Evolutionary conservation across 2,329 filamentous ascomycete genomes (phyloP).

Genomic region (Fusarium transvaalense): DNA sequence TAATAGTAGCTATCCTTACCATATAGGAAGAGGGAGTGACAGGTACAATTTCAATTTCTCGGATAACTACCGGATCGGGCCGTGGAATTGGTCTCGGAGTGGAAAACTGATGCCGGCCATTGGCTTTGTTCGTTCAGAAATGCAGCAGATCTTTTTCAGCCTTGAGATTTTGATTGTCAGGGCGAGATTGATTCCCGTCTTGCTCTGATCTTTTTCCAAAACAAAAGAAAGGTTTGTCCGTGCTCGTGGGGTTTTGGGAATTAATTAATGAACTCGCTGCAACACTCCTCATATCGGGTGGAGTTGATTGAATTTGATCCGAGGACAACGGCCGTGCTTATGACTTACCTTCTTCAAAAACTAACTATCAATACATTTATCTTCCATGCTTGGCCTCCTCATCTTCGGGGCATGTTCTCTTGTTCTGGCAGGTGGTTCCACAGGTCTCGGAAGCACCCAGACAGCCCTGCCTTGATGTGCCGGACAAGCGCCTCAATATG

Average conservation of each 20-base stretch:
- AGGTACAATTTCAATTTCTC: background rate
- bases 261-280: constrained; percentile 4
- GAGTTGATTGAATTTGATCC: constrained; percentile 2
- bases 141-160: background rate
- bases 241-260: background rate
- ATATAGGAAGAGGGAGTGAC: background rate
- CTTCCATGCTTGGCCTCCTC: constrained; percentile 2
- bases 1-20: background rate
- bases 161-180: background rate
- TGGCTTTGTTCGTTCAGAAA: constrained; percentile 6
- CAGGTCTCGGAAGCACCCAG: constrained; percentile 4
- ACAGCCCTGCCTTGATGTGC: constrained; percentile 4
- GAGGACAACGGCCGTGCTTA: constrained; percentile 2
- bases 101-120: constrained; percentile 9
- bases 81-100: constrained; percentile 20
- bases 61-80: constrained; percentile 29
- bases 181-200: constrained; percentile 6
- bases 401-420: constrained; percentile 16
- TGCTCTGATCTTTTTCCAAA: constrained; percentile 9
- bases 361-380: background rate
- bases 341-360: background rate
- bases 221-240: background rate
- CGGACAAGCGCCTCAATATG: constrained; percentile 15
- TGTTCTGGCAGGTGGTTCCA: constrained; percentile 28
- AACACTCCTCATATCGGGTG: background rate